Evolutionary conservation across 2,329 filamentous ascomycete species (phyloP).

Genomic region (Diaporthe batatas): DNA sequence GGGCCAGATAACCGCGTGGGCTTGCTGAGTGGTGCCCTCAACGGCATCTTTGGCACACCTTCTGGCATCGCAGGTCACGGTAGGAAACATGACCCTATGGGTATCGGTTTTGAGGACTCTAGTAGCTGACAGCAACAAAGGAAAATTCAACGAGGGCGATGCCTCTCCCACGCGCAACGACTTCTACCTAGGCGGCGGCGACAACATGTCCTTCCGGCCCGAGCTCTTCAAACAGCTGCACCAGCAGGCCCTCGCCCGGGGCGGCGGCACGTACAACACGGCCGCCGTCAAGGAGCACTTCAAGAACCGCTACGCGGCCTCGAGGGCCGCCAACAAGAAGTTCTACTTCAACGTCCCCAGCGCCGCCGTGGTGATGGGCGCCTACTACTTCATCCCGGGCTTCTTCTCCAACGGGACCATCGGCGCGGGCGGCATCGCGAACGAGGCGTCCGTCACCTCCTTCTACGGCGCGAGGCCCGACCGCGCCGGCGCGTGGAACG

Average conservation of each 20-base stretch:
- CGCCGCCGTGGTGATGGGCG: slow-evolving; percentile 42
- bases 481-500: slow-evolving; percentile 34
- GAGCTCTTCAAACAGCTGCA: slow-evolving; percentile 43
- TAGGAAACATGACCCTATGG: background rate
- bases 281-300: slow-evolving; percentile 42
- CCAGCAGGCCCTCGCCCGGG: slow-evolving; percentile 42
- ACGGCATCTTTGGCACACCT: slow-evolving; percentile 40
- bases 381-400: slow-evolving; percentile 42
- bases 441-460: slow-evolving; percentile 43
- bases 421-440: slow-evolving; percentile 41
- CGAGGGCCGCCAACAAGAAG: slow-evolving; percentile 39
- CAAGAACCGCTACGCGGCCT: slow-evolving; percentile 42
- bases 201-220: slow-evolving; percentile 46
- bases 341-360: slow-evolving; percentile 44
- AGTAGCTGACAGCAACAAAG: background rate
- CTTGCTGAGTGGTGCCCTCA: slow-evolving; percentile 37
- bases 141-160: slow-evolving; percentile 43
- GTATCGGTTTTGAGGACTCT: too few species aligned
- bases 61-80: slow-evolving; percentile 42
- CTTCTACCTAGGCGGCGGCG: slow-evolving; percentile 39
- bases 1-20: slow-evolving; percentile 42
- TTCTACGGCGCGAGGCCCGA: slow-evolving; percentile 43
- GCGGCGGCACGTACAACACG: slow-evolving; percentile 41
- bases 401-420: slow-evolving; percentile 43
- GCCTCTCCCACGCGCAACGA: slow-evolving; percentile 44